Conservation (phyloP, 108 stramenopile genomes). For the Fragilaria radians region DNA sequence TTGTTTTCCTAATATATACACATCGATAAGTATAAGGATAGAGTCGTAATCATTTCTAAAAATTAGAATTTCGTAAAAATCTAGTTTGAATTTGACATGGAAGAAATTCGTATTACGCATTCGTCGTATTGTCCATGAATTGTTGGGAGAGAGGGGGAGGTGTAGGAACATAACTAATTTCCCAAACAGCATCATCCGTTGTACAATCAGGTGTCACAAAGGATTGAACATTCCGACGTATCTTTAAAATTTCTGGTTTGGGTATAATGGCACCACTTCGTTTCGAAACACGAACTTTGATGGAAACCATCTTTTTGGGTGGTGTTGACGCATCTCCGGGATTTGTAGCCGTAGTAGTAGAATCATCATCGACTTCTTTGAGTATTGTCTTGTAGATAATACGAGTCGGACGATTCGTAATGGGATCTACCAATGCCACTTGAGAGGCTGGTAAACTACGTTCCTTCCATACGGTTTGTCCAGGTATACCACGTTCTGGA, state of each 20-base stretch:
- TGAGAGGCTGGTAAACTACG: conserved; percentile 85
- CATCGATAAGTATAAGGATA: background rate
- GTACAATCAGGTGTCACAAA: conserved; percentile 70
- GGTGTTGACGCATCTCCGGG: too few relatives aligned
- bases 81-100: background rate
- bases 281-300: conserved; percentile 91
- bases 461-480: conserved; percentile 40
- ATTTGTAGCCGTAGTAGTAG: too few relatives aligned
- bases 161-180: conserved; percentile 37
- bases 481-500: conserved; percentile 56
- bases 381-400: conserved; percentile 68
- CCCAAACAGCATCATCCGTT: conserved; percentile 74
- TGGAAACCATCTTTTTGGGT: too few relatives aligned
- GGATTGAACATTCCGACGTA: conserved; percentile 33
- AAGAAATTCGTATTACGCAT: background rate
- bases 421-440: conserved; percentile 82
- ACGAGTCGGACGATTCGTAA: conserved; percentile 77
- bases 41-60: background rate
- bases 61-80: background rate
- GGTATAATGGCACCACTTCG: conserved; percentile 91
- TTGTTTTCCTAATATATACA: too few relatives aligned
- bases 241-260: conserved; percentile 68
- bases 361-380: too few relatives aligned
- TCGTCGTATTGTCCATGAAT: background rate
- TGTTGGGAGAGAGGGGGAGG: background rate